Percentiles rank a stretch among this genome's conserved stretches.
These are phyloP conservation scores for Saccharomycopsis fermentans DNA, from an alignment of 805 yeast species.

Conservation along the genomic window DNA sequence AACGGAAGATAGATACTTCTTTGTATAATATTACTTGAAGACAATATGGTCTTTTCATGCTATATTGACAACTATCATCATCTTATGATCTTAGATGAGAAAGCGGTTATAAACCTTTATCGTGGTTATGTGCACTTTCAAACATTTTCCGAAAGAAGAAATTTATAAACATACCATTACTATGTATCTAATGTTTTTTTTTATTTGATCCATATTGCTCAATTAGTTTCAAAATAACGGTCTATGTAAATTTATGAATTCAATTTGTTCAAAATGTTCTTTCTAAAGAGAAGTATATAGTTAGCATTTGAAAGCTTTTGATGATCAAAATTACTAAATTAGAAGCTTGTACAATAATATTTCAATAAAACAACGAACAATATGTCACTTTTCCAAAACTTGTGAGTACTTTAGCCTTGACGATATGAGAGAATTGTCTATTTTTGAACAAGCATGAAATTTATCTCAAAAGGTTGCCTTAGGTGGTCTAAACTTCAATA, in stretches of 20 bases:
- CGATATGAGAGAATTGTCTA: too few relatives aligned
- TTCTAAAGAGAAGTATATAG: too few relatives aligned
- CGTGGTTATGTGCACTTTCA: not conserved
- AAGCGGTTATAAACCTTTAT: too few relatives aligned
- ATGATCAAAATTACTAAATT: too few relatives aligned
- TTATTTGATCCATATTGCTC: not conserved
- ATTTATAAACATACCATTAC: not conserved
- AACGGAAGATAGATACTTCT: not conserved
- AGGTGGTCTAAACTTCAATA: not conserved
- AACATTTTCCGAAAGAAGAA: not conserved
- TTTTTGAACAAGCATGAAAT: too few relatives aligned
- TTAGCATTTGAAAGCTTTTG: too few relatives aligned
- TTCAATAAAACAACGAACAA: not conserved
- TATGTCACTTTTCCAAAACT: conserved; percentile 23
- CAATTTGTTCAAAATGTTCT: not conserved
- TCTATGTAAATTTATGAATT: not conserved
- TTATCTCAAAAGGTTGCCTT: too few relatives aligned
- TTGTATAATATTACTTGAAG: too few relatives aligned
- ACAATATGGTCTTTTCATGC: not conserved
- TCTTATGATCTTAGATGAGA: too few relatives aligned
- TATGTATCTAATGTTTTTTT: not conserved
- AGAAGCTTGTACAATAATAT: not conserved
- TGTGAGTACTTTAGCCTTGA: conserved; percentile 19
- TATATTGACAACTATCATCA: too few relatives aligned
- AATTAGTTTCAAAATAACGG: not conserved